phyloP scores from a whole-genome alignment of 1,284 basidiomycete genomes.

The Boletus albobrunnescens region DNA sequence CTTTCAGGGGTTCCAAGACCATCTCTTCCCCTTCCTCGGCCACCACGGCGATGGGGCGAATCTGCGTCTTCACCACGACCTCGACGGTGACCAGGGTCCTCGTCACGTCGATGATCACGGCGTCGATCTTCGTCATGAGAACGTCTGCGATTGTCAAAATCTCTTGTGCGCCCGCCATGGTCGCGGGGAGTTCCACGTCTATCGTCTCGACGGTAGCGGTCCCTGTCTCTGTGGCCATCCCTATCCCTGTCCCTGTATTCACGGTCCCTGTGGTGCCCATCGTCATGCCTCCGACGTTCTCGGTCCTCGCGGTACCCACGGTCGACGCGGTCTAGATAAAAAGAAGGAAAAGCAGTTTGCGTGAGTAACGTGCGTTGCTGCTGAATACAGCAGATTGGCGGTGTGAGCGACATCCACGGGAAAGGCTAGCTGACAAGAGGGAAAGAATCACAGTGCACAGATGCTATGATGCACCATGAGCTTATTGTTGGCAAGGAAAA shows the following conservation, averaged over 20 bases:
- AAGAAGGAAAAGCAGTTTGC: constrained; percentile 39
- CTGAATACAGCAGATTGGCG: constrained; percentile 36
- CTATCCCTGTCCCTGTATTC: constrained; percentile 43
- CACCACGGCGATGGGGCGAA: constrained; percentile 37
- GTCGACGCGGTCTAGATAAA: constrained; percentile 44
- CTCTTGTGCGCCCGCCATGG: constrained; percentile 39
- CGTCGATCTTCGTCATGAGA: constrained; percentile 46
- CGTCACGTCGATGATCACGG: constrained; percentile 48
- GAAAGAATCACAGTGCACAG: constrained; percentile 53
- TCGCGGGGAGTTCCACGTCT: constrained; percentile 35
- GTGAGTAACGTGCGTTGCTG: constrained; percentile 50
- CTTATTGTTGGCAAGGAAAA: constrained; percentile 33
- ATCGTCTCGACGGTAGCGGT: constrained; percentile 42
- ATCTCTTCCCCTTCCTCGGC: constrained; percentile 43
- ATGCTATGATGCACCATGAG: constrained; percentile 61
- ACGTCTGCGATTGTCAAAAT: constrained; percentile 43
- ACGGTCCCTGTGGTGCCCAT: constrained; percentile 47
- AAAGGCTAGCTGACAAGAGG: constrained; percentile 59
- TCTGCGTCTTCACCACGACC: constrained; percentile 37
- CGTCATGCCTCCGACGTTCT: constrained; percentile 49
- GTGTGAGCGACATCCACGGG: constrained; percentile 35
- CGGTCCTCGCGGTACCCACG: constrained; percentile 53
- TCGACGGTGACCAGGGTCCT: constrained; percentile 36
- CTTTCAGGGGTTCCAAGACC: constrained; percentile 68
- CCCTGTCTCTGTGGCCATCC: constrained; percentile 41